Base-by-base conservation (phyloP, 2,329 filamentous ascomycete genomes). In the Stagonosporopsis vannaccii region DNA sequence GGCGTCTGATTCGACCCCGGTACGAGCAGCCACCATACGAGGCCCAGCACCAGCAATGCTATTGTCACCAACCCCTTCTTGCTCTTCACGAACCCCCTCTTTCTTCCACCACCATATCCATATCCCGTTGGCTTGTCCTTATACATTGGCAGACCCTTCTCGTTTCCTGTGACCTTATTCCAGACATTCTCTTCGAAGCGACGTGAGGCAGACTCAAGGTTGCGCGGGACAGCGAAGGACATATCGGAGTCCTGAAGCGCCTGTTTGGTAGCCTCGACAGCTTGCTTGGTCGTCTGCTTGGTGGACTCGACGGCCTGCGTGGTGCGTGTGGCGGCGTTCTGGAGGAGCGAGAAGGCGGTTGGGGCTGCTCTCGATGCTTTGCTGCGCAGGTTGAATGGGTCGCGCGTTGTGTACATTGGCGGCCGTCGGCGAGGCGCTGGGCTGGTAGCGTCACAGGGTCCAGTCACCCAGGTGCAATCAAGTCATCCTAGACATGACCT, bases 111-210 rank as follows among this genome's bases (percentile, higher is more conserved):
- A 30, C 56, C 63, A 79, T 69, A 64, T 39, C 85, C 82, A 68
- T 90, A 88, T 46, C 83, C 84, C 73, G 91, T 95, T n/a, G 95
- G 95, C 76, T 99, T 99, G 79, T 99, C 95, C 79, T 99, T 99
- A 81, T 99, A 99, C 90, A 98, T 93, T 41, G 95, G 95, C 60
- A 99, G 80, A 55, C 86, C 75, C 78, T 84, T 81, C 43, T 82
- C 80, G 45, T 77, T 77, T 33, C 87, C 85, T 60, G 93, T 87
- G 58, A 92, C 71, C 51, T 72, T 76, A 19, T 63, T 67, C 77
- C 77, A 79, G 32, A 76, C 73, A 65, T 72, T 73, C 60, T 79
- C 77, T 51, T 79, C 78, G 56, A 75, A 70, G 49, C 67, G 62
- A 66, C 76, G 68, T 66, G 75, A 74, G 17, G 76, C 72, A 65